Evolutionary conservation across 176 grass and related monocot genomes (phyloP), one percentile per base, ranked within the genome.

Genomic region (Carex scoparia): DNA sequence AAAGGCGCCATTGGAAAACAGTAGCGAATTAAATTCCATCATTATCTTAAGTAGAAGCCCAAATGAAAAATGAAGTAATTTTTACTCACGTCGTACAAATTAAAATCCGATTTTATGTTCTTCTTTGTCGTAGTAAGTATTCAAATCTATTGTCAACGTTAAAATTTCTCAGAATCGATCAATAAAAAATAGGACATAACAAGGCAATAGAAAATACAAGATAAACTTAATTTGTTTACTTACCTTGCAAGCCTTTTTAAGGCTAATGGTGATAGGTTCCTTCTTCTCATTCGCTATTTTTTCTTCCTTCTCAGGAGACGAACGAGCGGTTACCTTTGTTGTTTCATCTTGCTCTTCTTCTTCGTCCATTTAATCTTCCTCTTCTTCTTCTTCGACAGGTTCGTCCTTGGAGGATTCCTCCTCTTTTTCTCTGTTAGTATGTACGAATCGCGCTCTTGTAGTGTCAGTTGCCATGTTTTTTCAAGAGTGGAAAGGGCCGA

Each of bases 191-290:
- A 9, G 9, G 11, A 7, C 4, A 56, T 60, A 60, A 32, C 10
- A 13, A 61, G 6, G 0, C 9, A 33, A 69, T 9, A 27, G 46
- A 48, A 62, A 56, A 0, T 67, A 77, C 73, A 84, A 33, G 73
- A 31, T 55, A 56, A 77, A 56, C 18, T 77, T 77, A 7, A 49
- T 7, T 55, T 56, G n/a, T n/a, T n/a, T 56, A 5, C 44, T 42
- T 85, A 93, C 89, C 91, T 97, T 97, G 84, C 94, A 97, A 7
- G 94, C 94, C 88, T 92, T 97, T 84, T 93, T 91, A 48, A 97
- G 94, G 37, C 89, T 94, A 75, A 97, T 93, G 78, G 89, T 94
- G 79, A 97, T 94, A 28, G 87, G 61, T 15, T 63, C 87, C 78
- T 90, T 92, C 77, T 84, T 92, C 76, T 84, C 85, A 49, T 81